A percentile compares a stretch with the other conserved stretches of the same genome.
phyloP scores from a whole-genome alignment of 2,329 filamentous ascomycete genomes.

The Sporothrix pallida region DNA sequence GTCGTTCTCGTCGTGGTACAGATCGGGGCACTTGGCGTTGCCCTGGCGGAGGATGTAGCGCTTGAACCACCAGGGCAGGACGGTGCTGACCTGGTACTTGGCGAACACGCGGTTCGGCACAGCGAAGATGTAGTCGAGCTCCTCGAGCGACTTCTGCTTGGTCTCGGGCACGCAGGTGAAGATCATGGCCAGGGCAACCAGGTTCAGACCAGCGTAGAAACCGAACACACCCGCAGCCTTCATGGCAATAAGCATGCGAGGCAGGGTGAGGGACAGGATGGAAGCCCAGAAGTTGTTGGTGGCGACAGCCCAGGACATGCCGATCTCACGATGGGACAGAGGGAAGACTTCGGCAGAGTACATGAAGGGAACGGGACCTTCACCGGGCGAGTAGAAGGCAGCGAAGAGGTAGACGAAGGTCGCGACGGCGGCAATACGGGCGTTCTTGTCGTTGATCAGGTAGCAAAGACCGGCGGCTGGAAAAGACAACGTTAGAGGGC shows the following conservation, averaged over 20 bases:
- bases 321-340: constrained; percentile 71
- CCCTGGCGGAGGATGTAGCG: constrained; percentile 31
- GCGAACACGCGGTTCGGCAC: constrained; percentile 57
- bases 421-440: constrained; percentile 55
- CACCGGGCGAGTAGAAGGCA: constrained; percentile 49
- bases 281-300: constrained; percentile 37
- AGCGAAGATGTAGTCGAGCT: constrained; percentile 66
- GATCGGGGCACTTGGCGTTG: constrained; percentile 33
- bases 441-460: constrained; percentile 33
- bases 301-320: constrained; percentile 53
- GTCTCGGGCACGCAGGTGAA: constrained; percentile 65
- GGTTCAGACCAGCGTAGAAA: constrained; percentile 63
- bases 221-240: constrained; percentile 51
- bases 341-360: constrained; percentile 75
- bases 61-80: constrained; percentile 36
- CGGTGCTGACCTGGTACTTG: constrained; percentile 42
- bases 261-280: constrained; percentile 41
- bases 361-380: constrained; percentile 71
- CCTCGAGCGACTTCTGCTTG: constrained; percentile 63
- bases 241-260: constrained; percentile 53
- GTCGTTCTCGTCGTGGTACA: constrained; percentile 32
- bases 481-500: not conserved
- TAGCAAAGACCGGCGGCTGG: constrained; percentile 33
- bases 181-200: constrained; percentile 62
- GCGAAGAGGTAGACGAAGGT: constrained; percentile 50